Conservation (phyloP, 768 basidiomycete genomes). For the Mrakia blollopis region DNA sequence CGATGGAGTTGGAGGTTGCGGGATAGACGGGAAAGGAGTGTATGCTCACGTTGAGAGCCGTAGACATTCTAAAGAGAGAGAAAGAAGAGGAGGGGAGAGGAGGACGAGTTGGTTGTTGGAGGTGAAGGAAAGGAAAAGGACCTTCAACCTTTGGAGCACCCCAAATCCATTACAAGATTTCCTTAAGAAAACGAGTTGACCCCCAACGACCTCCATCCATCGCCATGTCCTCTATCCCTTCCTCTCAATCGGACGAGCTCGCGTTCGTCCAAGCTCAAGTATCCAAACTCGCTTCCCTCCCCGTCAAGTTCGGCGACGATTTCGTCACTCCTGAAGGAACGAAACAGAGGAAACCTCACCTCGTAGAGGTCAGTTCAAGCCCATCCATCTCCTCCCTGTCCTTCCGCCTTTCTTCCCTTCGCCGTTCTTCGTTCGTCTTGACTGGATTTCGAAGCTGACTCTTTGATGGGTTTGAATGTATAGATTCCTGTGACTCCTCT, state of each 20-base stretch:
- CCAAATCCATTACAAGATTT: too few relatives aligned
- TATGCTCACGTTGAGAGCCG: background rate
- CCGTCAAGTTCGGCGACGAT: slow-evolving; percentile 64
- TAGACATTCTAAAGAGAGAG: background rate
- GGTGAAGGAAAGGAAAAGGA: too few relatives aligned
- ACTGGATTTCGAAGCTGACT: background rate
- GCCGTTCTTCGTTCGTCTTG: background rate
- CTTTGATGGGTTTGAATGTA: background rate
- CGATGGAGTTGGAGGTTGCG: too few relatives aligned
- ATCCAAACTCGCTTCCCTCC: slow-evolving; percentile 61
- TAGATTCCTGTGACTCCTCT: slow-evolving; percentile 6
- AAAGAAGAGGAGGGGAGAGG: background rate
- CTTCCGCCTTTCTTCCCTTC: background rate
- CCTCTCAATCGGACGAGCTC: slow-evolving; percentile 44
- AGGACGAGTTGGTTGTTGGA: background rate
- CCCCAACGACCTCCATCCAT: background rate
- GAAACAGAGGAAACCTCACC: slow-evolving; percentile 63
- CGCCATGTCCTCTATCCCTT: background rate
- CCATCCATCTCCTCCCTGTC: background rate
- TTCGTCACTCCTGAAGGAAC: slow-evolving; percentile 67
- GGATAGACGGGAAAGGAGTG: background rate
- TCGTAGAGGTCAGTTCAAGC: slow-evolving; percentile 58
- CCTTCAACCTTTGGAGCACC: background rate
- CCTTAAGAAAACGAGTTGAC: background rate
- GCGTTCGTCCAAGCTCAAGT: slow-evolving; percentile 64